Conservation (phyloP, 805 yeast genomes). For the Saccharomycopsis sp. region DNA sequence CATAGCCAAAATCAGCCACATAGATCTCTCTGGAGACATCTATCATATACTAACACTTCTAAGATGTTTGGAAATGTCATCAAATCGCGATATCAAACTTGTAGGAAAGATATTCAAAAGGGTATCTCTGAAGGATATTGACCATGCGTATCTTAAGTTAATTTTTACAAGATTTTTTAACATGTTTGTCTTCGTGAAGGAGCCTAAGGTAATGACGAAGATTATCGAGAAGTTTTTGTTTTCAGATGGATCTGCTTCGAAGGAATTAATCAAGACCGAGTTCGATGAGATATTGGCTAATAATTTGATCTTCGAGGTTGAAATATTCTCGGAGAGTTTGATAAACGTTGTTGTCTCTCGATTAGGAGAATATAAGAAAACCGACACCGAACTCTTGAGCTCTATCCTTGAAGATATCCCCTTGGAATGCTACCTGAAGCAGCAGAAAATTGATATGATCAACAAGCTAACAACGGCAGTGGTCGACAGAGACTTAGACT, state of each 20-base stretch:
- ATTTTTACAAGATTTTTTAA: slow-evolving; percentile 11
- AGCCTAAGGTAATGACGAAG: background rate
- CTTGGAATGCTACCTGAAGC: slow-evolving; percentile 9
- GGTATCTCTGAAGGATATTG: background rate
- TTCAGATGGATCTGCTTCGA: background rate
- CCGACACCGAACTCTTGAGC: background rate
- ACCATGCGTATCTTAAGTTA: background rate
- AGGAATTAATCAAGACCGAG: background rate
- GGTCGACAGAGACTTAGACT: background rate
- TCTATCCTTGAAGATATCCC: slow-evolving; percentile 4
- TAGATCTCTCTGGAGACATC: background rate
- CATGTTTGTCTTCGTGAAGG: slow-evolving; percentile 1
- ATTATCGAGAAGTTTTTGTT: background rate
- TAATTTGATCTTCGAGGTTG: background rate
- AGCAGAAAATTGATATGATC: slow-evolving; percentile 1
- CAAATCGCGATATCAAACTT: background rate
- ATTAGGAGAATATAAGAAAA: background rate
- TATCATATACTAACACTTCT: background rate
- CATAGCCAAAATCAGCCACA: slow-evolving; percentile 1
- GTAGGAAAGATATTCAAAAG: background rate
- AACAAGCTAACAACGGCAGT: background rate
- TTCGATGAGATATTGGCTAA: background rate
- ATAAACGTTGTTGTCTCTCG: background rate
- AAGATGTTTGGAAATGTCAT: background rate
- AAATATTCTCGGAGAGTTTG: background rate